phyloP scores from a whole-genome alignment of 2,329 filamentous ascomycete species.

The Aureobasidium subglaciale region DNA sequence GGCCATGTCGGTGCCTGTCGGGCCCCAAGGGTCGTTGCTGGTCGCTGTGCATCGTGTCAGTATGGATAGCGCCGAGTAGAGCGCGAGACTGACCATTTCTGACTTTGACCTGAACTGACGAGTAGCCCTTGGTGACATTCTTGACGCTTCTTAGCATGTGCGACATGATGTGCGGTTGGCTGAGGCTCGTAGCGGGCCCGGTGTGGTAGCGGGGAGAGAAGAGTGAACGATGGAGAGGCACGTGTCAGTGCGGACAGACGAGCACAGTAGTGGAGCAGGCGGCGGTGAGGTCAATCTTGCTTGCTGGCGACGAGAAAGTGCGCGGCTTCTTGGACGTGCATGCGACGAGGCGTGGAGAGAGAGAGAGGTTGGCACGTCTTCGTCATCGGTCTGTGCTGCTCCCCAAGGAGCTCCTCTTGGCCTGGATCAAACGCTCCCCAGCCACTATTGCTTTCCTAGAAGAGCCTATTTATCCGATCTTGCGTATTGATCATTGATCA shows the following conservation, averaged over 20 bases:
- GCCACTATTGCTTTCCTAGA: background rate
- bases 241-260: background rate
- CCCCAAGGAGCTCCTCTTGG: constrained; percentile 1
- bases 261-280: background rate
- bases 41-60: constrained; percentile 58
- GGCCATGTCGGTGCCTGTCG: constrained; percentile 95
- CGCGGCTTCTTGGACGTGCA: background rate
- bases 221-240: background rate
- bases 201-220: background rate
- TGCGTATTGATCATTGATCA: background rate
- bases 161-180: constrained; percentile 57
- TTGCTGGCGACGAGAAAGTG: background rate
- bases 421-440: constrained; percentile 1
- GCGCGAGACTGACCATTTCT: constrained; percentile 68
- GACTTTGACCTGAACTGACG: constrained; percentile 93
- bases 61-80: constrained; percentile 15
- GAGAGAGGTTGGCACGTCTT: background rate
- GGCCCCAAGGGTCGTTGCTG: constrained; percentile 98
- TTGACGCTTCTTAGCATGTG: constrained; percentile 96
- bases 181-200: background rate
- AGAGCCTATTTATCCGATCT: background rate
- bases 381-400: constrained; percentile 12
- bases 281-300: background rate
- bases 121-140: constrained; percentile 99
- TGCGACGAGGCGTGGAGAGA: background rate